Evolutionary conservation across 108 stramenopile species (phyloP), one percentile per base, ranked within the genome.

Genomic region (Fistulifera pelliculosa): DNA sequence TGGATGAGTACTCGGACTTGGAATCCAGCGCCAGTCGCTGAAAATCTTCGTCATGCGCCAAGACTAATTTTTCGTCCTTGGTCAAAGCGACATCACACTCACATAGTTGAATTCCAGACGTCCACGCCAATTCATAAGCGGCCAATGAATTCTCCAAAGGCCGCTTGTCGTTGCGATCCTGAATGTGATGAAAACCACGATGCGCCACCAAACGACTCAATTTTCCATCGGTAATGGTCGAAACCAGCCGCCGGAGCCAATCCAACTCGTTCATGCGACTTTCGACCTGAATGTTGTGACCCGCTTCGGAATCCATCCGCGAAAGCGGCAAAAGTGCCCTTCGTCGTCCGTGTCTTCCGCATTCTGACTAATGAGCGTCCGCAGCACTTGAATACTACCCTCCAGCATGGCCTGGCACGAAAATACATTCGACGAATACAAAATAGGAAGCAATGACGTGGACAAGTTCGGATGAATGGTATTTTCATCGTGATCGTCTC

Each of bases 51-150:
- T 87, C 81, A 52, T 87, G 81, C 1, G 79, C 81, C 25, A 87
- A 28, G 1, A 87, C 74, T 15, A 87, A 63, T 49, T 81, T 80
- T 61, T 83, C 85, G 53, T 87, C 85, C 57, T 79, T 78, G 13
- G 85, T 87, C 45, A 87, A 52, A 16, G 81, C 81, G 27, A 87
- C 72, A 52, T 87, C 85, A 39, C 85, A 87, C 51, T 87, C 85
- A 52, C 85, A 83, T 0, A 87, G 66, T 28, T 80, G 68, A 47
- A 87, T 74, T 0, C 85, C 85, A 45, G 60, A 69, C 21, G 70
- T 70, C 85, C 85, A 87, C 22, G 85, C 85, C 19, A 69, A 52
- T 58, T 87, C 85, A 58, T 73, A 87, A 14, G 81, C 79, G 10
- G 67, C 58, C 10, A 87, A 58, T 17, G 79, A 80, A 56, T 87